Base-by-base conservation (phyloP, 2,329 filamentous ascomycete species). In the Fusarium subtropicale region DNA sequence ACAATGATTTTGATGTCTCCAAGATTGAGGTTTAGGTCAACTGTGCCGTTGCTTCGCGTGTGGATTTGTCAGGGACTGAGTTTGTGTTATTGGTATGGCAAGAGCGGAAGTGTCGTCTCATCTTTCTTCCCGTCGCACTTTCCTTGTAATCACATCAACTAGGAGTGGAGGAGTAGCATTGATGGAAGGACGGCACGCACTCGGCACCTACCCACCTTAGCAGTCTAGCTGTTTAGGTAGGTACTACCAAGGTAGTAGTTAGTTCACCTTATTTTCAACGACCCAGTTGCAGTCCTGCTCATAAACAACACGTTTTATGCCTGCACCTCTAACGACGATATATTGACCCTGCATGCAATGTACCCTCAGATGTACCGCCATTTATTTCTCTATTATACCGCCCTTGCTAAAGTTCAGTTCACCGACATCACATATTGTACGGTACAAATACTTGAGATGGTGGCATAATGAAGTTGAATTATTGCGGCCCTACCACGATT, bases 391-490 rank as follows among this genome's bases (percentile, higher is more conserved):
- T 5, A n/a, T 34, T 31, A 46, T 47, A 64, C 20, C 47, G 48
- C 45, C 51, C 36, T 16, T 64, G 34, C 36, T 64, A 57, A 45
- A 47, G 8, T 24, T 33, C 10, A 30, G 22, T n/a, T 5, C 30
- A n/a, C 34, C 47, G 56, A 48, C n/a, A 18, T 6, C 20, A 24
- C 11, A 5, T 41, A 30, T 24, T 24, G n/a, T 39, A n/a, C 31
- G 28, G 22, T 62, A 41, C 46, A 18, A 28, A n/a, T 60, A 18
- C 30, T 20, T 31, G 48, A 38, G 38, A 53, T 65, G 51, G 44
- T 34, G 56, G 56, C 60, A 62, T 62, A 62, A 62, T 62, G 41
- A 41, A 46, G 26, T 11, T 48, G 34, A 47, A 64, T 45, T 64
- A 64, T 51, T 41, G 39, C 22, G 11, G 36, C 22, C 46, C 38